Evolutionary conservation across 2,329 filamentous ascomycete species (phyloP).

Genomic region (Cladophialophora exuberans): DNA sequence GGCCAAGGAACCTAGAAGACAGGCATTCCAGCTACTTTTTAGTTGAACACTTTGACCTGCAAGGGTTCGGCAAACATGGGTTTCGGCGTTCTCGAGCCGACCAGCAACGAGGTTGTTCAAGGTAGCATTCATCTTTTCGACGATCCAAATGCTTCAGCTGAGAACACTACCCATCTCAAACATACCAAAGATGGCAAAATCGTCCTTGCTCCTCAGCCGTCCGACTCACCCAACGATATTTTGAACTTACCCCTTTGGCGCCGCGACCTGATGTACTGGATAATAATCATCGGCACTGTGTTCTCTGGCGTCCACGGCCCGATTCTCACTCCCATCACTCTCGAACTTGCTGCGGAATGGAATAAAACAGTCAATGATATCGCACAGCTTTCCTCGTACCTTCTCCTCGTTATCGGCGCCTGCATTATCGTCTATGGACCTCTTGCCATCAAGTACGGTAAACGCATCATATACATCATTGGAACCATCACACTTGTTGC

Average conservation of each 20-base stretch:
- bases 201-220: constrained; percentile 87
- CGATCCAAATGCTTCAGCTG: constrained; percentile 1
- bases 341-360: constrained; percentile 79
- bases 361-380: constrained; percentile 71
- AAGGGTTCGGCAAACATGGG: constrained; percentile 1
- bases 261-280: constrained; percentile 82
- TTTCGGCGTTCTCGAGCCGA: constrained; percentile 9
- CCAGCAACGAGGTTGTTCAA: constrained; percentile 11
- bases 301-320: constrained; percentile 13
- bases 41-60: background rate
- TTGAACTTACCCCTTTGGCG: constrained; percentile 86
- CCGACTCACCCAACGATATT: constrained; percentile 87
- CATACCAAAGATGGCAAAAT: constrained; percentile 69
- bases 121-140: constrained; percentile 17
- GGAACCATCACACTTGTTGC: constrained; percentile 46
- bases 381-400: constrained; percentile 50
- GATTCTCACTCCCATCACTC: constrained; percentile 71
- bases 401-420: constrained; percentile 83
- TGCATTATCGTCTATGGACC: constrained; percentile 72
- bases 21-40: background rate
- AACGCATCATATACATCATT: constrained; percentile 81
- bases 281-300: constrained; percentile 74
- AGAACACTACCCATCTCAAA: constrained; percentile 15
- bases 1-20: background rate
- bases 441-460: constrained; percentile 86